Evolutionary conservation across 495 filamentous ascomycete genomes (phyloP), one percentile per base, ranked within the genome.

Genomic region (Tuber borchii): DNA sequence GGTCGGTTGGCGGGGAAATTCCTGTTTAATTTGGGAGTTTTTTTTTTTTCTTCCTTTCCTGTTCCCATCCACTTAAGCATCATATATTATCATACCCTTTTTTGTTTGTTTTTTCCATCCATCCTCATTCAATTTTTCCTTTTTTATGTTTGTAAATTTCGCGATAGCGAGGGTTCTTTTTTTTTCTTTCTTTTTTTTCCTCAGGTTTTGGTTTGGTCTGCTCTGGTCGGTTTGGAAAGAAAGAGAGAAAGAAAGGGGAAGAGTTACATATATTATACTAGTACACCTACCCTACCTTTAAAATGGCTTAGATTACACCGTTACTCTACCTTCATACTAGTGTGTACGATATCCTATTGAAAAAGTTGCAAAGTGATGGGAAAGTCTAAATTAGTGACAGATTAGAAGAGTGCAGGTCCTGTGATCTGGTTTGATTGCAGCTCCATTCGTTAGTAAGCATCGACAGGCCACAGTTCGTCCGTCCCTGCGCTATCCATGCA

Each of bases 11-110:
- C 12, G 12, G 56, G 56, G 56, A 65, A 31, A 31, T 65, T 65
- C n/a, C n/a, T 65, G 12, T 65, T 31, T 56, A 56, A 56, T 39
- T 71, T 43, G 70, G 20, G 26, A 44, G 26, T 46, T 73, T 73
- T 74, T 75, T 70, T 75, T 70, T 71, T 37, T 77, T 71, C 48
- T 65, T 71, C 19, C 42, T 56, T 72, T 73, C 17, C 48, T 77
- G 56, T 39, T 71, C 46, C 56, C 65, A 43, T 20, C 16, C 61
- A 69, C 78, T 73, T 75, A 70, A 79, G 51, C 76, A 48, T 70
- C 44, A 75, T 73, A 75, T 73, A 42, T 31, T 73, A 42, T 40
- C 51, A 40, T 74, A 39, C 26, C 44, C 9, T 10, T 44, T 42
- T 8, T 45, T 48, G 40, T 68, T 48, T n/a, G 22, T 17, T 75